Conservation (phyloP, 768 basidiomycete genomes). For the Ephemerocybe angulata region DNA sequence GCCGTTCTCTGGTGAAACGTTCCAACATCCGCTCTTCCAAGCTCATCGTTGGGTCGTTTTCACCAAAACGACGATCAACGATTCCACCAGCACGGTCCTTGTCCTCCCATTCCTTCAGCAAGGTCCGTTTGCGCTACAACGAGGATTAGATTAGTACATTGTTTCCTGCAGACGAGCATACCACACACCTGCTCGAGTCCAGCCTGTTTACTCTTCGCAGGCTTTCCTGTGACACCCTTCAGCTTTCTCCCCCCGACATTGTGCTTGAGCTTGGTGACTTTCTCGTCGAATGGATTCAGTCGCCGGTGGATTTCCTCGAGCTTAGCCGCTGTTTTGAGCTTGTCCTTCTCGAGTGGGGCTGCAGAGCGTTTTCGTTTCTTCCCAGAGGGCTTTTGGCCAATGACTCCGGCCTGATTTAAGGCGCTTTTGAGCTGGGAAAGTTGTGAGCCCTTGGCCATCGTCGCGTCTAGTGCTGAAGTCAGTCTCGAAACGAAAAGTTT, state of each 20-base stretch:
- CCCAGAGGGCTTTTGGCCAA: slow-evolving; percentile 45
- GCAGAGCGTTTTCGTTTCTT: slow-evolving; percentile 69
- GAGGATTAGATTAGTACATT: slow-evolving; percentile 6
- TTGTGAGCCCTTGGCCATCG: slow-evolving; percentile 86
- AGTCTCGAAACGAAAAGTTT: slow-evolving; percentile 20
- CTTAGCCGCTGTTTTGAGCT: slow-evolving; percentile 74
- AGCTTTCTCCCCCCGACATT: slow-evolving; percentile 87
- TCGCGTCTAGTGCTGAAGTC: too few species aligned
- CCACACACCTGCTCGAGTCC: slow-evolving; percentile 79
- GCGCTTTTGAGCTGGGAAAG: slow-evolving; percentile 87
- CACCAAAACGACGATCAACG: slow-evolving; percentile 92
- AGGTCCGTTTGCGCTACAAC: slow-evolving; percentile 73
- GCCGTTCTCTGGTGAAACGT: slow-evolving; percentile 89
- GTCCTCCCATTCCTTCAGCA: slow-evolving; percentile 84
- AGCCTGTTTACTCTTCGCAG: slow-evolving; percentile 84
- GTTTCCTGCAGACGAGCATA: neutral
- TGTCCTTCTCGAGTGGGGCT: slow-evolving; percentile 63
- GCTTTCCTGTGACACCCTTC: slow-evolving; percentile 78
- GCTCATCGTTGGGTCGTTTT: slow-evolving; percentile 89
- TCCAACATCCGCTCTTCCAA: slow-evolving; percentile 96
- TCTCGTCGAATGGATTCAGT: slow-evolving; percentile 92
- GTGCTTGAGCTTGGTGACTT: slow-evolving; percentile 89
- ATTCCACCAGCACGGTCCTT: slow-evolving; percentile 84
- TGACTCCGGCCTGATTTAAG: slow-evolving; percentile 75
- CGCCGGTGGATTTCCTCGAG: slow-evolving; percentile 80